Evolutionary conservation across 2,329 filamentous ascomycete species (phyloP), one percentile per base, ranked within the genome.

Genomic region (Cryphonectria carpinicola): DNA sequence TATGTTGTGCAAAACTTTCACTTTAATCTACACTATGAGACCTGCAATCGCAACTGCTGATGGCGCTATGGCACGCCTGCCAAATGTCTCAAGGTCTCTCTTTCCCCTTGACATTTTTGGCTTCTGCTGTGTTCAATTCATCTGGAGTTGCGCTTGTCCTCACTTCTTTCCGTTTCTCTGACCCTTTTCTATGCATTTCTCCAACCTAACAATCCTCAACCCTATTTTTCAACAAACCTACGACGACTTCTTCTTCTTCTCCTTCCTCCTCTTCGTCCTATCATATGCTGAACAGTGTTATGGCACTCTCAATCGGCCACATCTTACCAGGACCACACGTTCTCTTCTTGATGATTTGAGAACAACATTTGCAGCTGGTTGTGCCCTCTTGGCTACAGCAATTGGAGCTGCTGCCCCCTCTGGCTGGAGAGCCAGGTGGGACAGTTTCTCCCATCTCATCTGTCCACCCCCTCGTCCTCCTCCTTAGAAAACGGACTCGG

Each of bases 221-320:
- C 41, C 19, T 63, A 1, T 52, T 66, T 25, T 10, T 17, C 65
- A 41, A 56, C 14, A 17, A 32, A 66, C 70, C 70, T 72, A 68
- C 43, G 68, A 72, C 65, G 68, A 68, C 52, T 52, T 65, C 43
- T 63, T 61, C 66, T 62, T 67, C 67, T n/a, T 65, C 43, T 63
- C 54, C 66, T 62, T 67, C 67, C 32, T 65, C 43, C 58, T 61
- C 66, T 62, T 67, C 67, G n/a, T 46, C 46, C 56, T 43, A 58
- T 32, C 41, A 64, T 62, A 66, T 65, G 49, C 68, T 52, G 68
- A 71, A 66, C 66, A 72, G 66, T 66, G 65, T 71, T 70, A 68
- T 66, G 46, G 56, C 43, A 60, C 43, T 43, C 68, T 46, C 68
- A 43, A 49, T 60, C 71, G 49, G 64, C 61, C 54, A 64, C 56